phyloP scores from a whole-genome alignment of 164 flowering plant genomes.

The Akebia trifoliata region DNA sequence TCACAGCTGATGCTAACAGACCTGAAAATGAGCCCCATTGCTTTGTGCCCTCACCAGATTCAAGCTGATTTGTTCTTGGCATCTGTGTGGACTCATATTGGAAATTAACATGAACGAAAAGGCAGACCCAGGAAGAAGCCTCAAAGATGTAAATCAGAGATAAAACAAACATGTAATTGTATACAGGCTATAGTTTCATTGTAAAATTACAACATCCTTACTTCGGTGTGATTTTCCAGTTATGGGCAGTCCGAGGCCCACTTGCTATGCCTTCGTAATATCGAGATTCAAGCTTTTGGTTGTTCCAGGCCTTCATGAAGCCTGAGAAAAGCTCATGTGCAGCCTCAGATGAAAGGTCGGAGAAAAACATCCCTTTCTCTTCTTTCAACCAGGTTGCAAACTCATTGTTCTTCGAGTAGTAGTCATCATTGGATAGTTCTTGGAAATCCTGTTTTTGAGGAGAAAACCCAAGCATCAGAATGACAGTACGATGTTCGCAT shows the following conservation, averaged over 20 bases:
- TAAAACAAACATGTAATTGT: no score
- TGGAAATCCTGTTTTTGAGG: slow-evolving; percentile 28
- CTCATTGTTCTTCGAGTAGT: slow-evolving; percentile 81
- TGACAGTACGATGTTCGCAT: not conserved
- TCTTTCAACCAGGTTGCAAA: slow-evolving; percentile 89
- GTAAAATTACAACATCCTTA: not conserved
- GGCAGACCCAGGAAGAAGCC: no score
- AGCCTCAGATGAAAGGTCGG: slow-evolving; percentile 73
- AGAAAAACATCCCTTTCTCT: slow-evolving; percentile 54
- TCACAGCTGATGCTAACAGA: no score
- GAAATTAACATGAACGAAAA: no score
- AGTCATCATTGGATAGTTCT: slow-evolving; percentile 69
- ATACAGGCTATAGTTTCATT: not conserved
- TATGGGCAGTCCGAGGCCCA: slow-evolving; percentile 71
- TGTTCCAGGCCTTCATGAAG: slow-evolving; percentile 75
- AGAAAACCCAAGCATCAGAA: slow-evolving; percentile 4
- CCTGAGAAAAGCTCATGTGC: slow-evolving; percentile 55
- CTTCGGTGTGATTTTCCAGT: slow-evolving; percentile 57
- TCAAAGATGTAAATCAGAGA: no score
- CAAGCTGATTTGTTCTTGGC: no score
- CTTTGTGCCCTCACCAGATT: no score
- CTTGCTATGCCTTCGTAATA: slow-evolving; percentile 74
- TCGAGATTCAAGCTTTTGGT: slow-evolving; percentile 50
- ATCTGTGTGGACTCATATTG: no score
- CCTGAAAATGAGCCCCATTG: no score